Percentiles rank a stretch among this genome's conserved stretches.
Evolutionary conservation across 2,329 filamentous ascomycete species (phyloP).

Genomic region (Fonsecaea multimorphosa): DNA sequence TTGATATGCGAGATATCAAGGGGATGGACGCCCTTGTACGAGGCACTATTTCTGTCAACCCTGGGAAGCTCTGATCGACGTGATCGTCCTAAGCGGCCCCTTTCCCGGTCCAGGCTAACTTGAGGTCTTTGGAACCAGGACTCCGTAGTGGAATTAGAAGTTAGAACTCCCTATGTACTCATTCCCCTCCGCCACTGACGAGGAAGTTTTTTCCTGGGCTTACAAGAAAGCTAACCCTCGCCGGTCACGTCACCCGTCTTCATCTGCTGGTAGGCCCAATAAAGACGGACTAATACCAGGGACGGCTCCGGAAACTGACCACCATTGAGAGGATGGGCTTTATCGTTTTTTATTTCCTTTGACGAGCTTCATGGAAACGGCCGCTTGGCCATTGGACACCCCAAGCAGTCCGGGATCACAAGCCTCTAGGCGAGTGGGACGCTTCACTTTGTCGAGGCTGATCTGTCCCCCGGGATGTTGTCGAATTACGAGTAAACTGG

Average conservation of each 20-base stretch:
- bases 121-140: constrained; percentile 3
- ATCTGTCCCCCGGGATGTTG: neutral
- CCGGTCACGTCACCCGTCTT: constrained; percentile 27
- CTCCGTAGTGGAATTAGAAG: constrained; percentile 1
- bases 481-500: constrained; percentile 9
- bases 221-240: constrained; percentile 16
- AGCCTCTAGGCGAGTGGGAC: neutral
- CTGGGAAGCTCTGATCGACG: constrained; percentile 28
- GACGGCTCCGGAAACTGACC: neutral
- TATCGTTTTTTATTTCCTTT: neutral
- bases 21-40: neutral
- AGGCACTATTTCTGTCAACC: constrained; percentile 7
- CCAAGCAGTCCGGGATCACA: neutral
- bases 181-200: constrained; percentile 24
- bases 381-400: neutral
- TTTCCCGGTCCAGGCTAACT: constrained; percentile 21
- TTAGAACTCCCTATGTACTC: too few relatives aligned
- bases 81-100: constrained; percentile 30
- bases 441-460: constrained; percentile 7
- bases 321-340: neutral
- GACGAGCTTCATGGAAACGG: neutral
- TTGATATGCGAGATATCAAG: constrained; percentile 21
- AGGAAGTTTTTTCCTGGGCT: neutral
- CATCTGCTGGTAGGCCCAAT: neutral
- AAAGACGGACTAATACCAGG: neutral